Percentiles rank a stretch among this genome's conserved stretches.
These are phyloP conservation scores for Emergomyces africanus DNA, from an alignment of 2,329 filamentous ascomycete species.

Conservation along the genomic window DNA sequence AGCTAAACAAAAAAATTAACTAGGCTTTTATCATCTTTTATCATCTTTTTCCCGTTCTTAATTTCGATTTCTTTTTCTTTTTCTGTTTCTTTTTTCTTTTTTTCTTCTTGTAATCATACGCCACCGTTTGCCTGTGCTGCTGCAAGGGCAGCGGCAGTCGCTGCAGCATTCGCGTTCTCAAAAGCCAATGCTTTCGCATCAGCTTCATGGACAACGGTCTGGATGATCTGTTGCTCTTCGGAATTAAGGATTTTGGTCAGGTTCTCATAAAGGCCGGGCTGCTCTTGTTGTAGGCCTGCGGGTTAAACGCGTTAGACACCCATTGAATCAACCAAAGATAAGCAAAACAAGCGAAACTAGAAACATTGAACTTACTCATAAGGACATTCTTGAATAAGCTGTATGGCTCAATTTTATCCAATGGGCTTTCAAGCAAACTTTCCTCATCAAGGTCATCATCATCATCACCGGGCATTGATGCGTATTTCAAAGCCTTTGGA, in stretches of 20 bases:
- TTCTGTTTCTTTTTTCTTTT: neutral
- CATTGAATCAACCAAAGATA: neutral
- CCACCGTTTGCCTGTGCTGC: constrained; percentile 13
- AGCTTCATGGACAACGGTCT: constrained; percentile 63
- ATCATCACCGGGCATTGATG: constrained; percentile 58
- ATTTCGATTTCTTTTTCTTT: neutral
- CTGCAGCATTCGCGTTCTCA: constrained; percentile 21
- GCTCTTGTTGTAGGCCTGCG: constrained; percentile 73
- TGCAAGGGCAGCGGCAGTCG: constrained; percentile 24
- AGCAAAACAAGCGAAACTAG: neutral
- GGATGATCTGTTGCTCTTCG: constrained; percentile 71
- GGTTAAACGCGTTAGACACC: constrained; percentile 12
- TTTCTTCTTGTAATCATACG: neutral
- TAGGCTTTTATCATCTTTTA: neutral
- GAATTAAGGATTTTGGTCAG: constrained; percentile 65
- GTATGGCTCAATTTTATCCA: constrained; percentile 94
- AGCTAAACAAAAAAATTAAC: neutral
- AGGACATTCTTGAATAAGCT: constrained; percentile 72
- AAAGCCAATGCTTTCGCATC: constrained; percentile 39
- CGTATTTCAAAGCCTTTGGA: constrained; percentile 65
- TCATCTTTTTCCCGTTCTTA: neutral
- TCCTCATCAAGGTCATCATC: constrained; percentile 90
- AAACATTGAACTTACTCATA: constrained; percentile 51
- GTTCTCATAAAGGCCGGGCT: constrained; percentile 74
- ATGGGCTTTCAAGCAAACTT: constrained; percentile 78